These are phyloP conservation scores for Logfia minima DNA, from an alignment of 129 eudicot genomes.

Conservation along the genomic window DNA sequence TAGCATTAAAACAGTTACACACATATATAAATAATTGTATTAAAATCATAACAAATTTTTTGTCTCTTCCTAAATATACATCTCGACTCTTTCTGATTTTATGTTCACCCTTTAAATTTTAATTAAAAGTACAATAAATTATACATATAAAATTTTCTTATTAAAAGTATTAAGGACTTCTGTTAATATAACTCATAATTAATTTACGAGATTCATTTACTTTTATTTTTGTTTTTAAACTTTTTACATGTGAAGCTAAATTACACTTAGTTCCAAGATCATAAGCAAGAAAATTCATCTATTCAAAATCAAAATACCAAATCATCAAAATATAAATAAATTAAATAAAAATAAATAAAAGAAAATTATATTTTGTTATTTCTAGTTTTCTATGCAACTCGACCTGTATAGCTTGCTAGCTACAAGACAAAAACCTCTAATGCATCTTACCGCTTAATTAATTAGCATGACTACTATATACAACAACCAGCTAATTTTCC, in stretches of 20 bases:
- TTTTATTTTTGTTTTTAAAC: neutral
- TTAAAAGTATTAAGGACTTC: no score
- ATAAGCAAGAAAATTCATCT: conserved; percentile 2
- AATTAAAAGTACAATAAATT: no score
- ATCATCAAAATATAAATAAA: no score
- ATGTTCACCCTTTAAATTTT: no score
- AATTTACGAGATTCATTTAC: neutral
- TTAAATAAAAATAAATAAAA: neutral
- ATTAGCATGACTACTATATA: no score
- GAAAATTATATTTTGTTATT: neutral
- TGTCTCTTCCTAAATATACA: no score
- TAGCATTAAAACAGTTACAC: no score
- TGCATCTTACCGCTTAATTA: neutral
- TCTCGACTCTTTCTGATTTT: no score
- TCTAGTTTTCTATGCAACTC: neutral
- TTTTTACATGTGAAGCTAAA: neutral
- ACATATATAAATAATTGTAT: no score
- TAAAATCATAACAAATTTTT: no score
- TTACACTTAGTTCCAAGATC: neutral
- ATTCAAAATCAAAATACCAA: neutral
- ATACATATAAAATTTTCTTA: no score
- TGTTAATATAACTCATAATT: no score
- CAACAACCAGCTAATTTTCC: neutral
- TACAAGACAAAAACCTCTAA: neutral
- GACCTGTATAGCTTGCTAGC: neutral